Evolutionary conservation across 768 basidiomycete species (phyloP).

Genomic region (Cantharellus cinnabarinus): DNA sequence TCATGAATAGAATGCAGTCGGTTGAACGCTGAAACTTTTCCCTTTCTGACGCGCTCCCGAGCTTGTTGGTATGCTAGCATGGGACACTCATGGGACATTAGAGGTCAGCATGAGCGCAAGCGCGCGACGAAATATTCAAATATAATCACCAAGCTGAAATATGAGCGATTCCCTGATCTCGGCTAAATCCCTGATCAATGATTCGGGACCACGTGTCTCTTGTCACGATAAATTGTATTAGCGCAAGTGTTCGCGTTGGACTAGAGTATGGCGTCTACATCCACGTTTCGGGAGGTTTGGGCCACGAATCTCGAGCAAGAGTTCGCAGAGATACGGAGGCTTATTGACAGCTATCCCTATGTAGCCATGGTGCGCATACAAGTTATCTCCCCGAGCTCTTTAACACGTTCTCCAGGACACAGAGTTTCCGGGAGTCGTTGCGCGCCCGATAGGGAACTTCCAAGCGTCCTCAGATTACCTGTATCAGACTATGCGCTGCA

Average conservation of each 20-base stretch:
- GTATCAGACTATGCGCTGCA: slow-evolving; percentile 99
- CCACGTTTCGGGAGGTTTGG: slow-evolving; percentile 80
- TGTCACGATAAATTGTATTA: too few relatives aligned
- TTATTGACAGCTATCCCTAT: slow-evolving; percentile 81
- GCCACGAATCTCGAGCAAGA: slow-evolving; percentile 78
- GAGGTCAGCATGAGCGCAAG: too few relatives aligned
- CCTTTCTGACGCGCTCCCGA: slow-evolving; percentile 2
- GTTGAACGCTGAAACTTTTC: slow-evolving; percentile 46
- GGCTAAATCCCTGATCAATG: too few relatives aligned
- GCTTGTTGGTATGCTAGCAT: background rate
- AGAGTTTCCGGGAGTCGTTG: slow-evolving; percentile 96
- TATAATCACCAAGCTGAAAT: too few relatives aligned
- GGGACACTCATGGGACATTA: background rate
- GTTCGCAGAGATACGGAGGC: slow-evolving; percentile 69
- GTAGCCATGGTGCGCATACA: slow-evolving; percentile 62
- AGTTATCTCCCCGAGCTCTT: background rate
- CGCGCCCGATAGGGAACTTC: slow-evolving; percentile 88
- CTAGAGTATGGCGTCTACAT: background rate
- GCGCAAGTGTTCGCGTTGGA: too few relatives aligned
- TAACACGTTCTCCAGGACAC: slow-evolving; percentile 46
- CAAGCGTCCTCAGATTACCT: slow-evolving; percentile 96
- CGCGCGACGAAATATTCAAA: too few relatives aligned
- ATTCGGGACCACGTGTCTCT: too few relatives aligned
- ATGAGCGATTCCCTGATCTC: too few relatives aligned
- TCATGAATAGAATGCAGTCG: slow-evolving; percentile 70